Base-by-base conservation (phyloP, 116 monocot genomes). In the Zostera marina region DNA sequence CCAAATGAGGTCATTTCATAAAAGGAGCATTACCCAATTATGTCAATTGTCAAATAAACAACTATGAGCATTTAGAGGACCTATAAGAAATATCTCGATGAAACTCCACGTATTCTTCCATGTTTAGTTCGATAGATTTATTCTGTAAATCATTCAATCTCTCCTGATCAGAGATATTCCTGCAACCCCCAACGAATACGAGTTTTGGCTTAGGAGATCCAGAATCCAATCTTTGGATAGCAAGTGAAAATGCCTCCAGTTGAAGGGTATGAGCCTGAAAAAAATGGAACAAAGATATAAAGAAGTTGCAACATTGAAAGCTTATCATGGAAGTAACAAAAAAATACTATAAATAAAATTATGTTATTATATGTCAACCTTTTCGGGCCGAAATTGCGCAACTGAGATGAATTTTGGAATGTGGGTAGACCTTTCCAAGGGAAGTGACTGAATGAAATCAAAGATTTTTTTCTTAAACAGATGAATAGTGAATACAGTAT, bases 381-480 rank as follows among this genome's bases (percentile, higher is more conserved):
- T 94, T 75, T 94, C 88, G 32, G 94, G 94, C 16, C 94, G 82
- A 68, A 94, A 84, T 66, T 94, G 88, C 6, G 88, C 79, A 67
- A 94, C 82, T 20, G 88, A 94, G 66, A 88, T 82, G 62, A 84
- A 40, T 20, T 52, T 66, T 63, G 82, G 79, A 58, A 45, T 65
- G 42, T 66, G 64, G 13, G 25, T 64, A 44, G 69, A 59, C 44
- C 84, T 84, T 76, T 84, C 77, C 73, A 94, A 60, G 6, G 84
- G 88, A 60, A 88, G 77, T 54, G 68, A 69, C 94, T 88, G 65
- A 51, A 59, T 63, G 16, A 43, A 65, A 0, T 52, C 32, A 60
- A 63, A 11, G 8, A 15, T 14, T 32, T 14, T 14, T 53, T 5
- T 32, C n/a, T 55, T 26, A 13, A 55, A 13, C 22, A 15, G 55